These are phyloP conservation scores for Ganoderma multipileum DNA, from an alignment of 1,284 basidiomycete genomes.

Conservation along the genomic window DNA sequence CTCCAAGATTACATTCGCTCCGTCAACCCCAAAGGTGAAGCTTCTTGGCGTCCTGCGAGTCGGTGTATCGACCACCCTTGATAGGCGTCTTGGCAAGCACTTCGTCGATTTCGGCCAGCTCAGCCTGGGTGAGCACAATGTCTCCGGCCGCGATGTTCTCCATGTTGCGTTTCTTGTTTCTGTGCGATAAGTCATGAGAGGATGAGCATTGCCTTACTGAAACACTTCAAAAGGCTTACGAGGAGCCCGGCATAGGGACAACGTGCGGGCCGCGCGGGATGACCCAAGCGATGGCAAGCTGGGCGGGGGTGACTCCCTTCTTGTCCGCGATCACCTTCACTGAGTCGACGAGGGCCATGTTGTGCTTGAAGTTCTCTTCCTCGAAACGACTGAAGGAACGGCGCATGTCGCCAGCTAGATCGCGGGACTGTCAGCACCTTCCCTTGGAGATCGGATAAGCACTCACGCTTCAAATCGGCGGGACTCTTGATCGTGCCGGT, in stretches of 20 bases:
- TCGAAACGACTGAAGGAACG: slow-evolving; percentile 43
- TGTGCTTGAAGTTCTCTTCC: slow-evolving; percentile 54
- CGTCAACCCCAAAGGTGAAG: slow-evolving; percentile 5
- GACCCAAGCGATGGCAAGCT: slow-evolving; percentile 71
- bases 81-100: slow-evolving; percentile 35
- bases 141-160: slow-evolving; percentile 55
- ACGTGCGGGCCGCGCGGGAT: slow-evolving; percentile 51
- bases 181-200: slow-evolving; percentile 40
- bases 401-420: slow-evolving; percentile 44
- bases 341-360: slow-evolving; percentile 59
- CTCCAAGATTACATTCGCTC: neutral
- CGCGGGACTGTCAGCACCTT: neutral
- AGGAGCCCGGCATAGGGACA: slow-evolving; percentile 63
- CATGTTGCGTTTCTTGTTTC: slow-evolving; percentile 45
- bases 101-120: slow-evolving; percentile 45
- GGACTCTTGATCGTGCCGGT: slow-evolving; percentile 54
- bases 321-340: slow-evolving; percentile 52
- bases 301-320: slow-evolving; percentile 59
- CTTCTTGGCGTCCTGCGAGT: slow-evolving; percentile 23
- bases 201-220: slow-evolving; percentile 46
- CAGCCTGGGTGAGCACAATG: slow-evolving; percentile 48
- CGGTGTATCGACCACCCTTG: slow-evolving; percentile 43
- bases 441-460: neutral
- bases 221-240: slow-evolving; percentile 41
- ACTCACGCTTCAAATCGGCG: slow-evolving; percentile 50